Percentiles rank a stretch among this genome's conserved stretches.
These are phyloP conservation scores for Tolypocladium cylindrosporum DNA, from an alignment of 2,329 filamentous ascomycete species.

Conservation along the genomic window DNA sequence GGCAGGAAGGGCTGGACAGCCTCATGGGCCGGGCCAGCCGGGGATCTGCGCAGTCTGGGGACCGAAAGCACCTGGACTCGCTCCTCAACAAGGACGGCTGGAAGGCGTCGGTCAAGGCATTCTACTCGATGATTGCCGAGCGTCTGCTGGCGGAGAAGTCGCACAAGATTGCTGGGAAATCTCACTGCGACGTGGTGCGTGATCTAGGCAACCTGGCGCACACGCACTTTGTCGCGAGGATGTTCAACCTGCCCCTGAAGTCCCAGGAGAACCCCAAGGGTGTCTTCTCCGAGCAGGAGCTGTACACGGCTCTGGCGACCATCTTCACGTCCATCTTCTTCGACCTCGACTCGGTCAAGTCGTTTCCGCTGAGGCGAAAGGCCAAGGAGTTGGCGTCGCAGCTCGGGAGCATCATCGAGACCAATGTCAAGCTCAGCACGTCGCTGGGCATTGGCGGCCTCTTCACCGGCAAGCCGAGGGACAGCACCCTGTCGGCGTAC, in stretches of 20 bases:
- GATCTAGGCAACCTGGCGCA: constrained; percentile 61
- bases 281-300: constrained; percentile 41
- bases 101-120: constrained; percentile 51
- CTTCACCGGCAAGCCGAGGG: constrained; percentile 40
- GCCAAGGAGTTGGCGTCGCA: constrained; percentile 46
- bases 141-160: constrained; percentile 55
- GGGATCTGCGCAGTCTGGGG: constrained; percentile 33
- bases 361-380: constrained; percentile 51
- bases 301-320: constrained; percentile 53
- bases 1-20: constrained; percentile 52
- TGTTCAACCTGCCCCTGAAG: constrained; percentile 59
- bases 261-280: constrained; percentile 49
- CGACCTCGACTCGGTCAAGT: constrained; percentile 56
- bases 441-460: constrained; percentile 28
- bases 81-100: constrained; percentile 54
- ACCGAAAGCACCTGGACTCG: constrained; percentile 43
- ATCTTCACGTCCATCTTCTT: constrained; percentile 59
- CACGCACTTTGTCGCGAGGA: constrained; percentile 51
- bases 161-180: constrained; percentile 43
- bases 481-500: constrained; percentile 49
- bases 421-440: constrained; percentile 51
- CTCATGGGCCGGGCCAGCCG: constrained; percentile 46
- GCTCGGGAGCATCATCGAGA: constrained; percentile 52
- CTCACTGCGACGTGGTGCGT: constrained; percentile 61
- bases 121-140: constrained; percentile 54